Evolutionary conservation across 2,329 filamentous ascomycete genomes (phyloP), one percentile per base, ranked within the genome.

Genomic region (Diaporthe nobilis): DNA sequence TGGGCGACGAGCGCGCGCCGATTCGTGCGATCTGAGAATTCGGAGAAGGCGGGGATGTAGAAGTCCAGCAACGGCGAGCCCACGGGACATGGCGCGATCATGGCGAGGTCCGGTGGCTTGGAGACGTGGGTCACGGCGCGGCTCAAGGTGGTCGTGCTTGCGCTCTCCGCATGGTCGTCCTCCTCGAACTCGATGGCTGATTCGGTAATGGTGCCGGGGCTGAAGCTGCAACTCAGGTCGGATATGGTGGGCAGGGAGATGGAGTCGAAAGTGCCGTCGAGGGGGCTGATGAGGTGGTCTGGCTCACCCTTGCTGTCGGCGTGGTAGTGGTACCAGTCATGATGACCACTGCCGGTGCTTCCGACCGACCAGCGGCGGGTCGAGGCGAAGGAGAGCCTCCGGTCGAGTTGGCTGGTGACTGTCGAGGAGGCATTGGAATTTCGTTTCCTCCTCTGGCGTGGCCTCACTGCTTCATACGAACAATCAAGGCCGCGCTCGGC

Each of bases 1-100:
- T 93, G 90, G 77, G 91, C 89, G 17, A 93, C 85, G 34, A 92
- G 83, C 2, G 86, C 87, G 13, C 91, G 87, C 7, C 90, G 87
- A 78, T 90, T 89, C 37, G 85, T 86, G 20, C 85, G 87, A 15
- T 86, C 85, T 2, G 90, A 89, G 79, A 92, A 92, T 75, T 92
- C 90, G 63, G 86, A 85, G 79, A 91, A 92, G 1, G 84, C 83
- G 1, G 90, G 90, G 12, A 86, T 80, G 75, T 83, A 84, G 76
- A 92, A 90, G 53, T 90, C 89, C 13, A 90, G 82, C 7, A 87
- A 82, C 2, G 85, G 85, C 5, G 86, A 86, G 17, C 77, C 82
- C 10, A 84, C 79, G 0, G 85, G 82, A 70, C 81, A 83, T 12
- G 85, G 83, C 55, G 85, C 82, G 47, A 87, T 85, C 84, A 86